phyloP scores from a whole-genome alignment of 495 filamentous ascomycete species.

The Trichoderma asperelloides region DNA sequence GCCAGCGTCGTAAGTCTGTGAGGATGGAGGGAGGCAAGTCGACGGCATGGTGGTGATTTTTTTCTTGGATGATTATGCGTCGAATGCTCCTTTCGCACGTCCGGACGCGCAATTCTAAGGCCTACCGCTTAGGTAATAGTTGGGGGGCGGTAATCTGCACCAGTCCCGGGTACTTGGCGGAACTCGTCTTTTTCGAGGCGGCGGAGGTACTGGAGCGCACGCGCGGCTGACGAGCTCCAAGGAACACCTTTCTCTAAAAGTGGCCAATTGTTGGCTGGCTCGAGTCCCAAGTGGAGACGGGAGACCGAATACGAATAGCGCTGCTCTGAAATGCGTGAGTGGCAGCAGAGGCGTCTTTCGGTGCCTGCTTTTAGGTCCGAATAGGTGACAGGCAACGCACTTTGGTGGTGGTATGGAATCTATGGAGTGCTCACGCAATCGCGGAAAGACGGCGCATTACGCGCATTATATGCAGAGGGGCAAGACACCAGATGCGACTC shows the following conservation, averaged over 20 bases:
- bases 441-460: neutral
- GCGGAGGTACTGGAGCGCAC: neutral
- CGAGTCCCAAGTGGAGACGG: neutral
- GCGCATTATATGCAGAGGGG: slow-evolving; percentile 2
- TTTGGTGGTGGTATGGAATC: neutral
- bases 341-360: neutral
- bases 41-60: slow-evolving; percentile 53
- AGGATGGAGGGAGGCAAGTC: slow-evolving; percentile 76
- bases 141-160: neutral
- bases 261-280: too few species aligned
- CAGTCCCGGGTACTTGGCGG: neutral
- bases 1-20: slow-evolving; percentile 66
- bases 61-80: slow-evolving; percentile 10
- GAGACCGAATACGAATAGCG: neutral
- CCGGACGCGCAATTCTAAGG: slow-evolving; percentile 1
- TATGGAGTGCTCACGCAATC: slow-evolving; percentile 6
- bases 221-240: neutral
- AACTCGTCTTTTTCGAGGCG: neutral
- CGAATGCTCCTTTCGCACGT: neutral
- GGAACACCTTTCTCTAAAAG: neutral
- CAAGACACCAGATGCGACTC: neutral
- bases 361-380: neutral
- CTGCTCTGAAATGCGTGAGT: too few species aligned
- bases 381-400: neutral
- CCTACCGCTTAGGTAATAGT: neutral